A percentile compares a stretch with the other conserved stretches of the same genome.
Conservation (phyloP, 495 filamentous ascomycete species). For the Extremus antarcticus region DNA sequence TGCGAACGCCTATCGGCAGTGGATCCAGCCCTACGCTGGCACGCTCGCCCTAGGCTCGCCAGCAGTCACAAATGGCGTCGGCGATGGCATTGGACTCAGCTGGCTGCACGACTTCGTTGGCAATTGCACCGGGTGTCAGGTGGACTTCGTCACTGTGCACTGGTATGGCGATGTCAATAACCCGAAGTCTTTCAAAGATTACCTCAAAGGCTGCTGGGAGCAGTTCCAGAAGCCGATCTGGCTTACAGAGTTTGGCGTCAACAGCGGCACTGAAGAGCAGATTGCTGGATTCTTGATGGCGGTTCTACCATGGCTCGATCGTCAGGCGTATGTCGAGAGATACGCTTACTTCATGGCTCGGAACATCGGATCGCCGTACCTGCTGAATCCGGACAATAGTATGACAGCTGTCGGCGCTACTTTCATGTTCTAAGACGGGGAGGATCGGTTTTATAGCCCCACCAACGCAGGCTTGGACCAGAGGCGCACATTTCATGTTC, state of each 20-base stretch:
- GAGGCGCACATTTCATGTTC: no score
- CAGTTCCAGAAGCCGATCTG: constrained; percentile 9
- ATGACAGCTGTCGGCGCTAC: no score
- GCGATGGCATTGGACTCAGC: not conserved
- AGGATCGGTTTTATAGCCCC: no score
- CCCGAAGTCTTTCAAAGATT: constrained; percentile 3
- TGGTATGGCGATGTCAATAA: not conserved
- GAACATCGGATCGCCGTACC: no score
- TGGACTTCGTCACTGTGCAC: constrained; percentile 1
- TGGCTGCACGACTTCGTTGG: not conserved
- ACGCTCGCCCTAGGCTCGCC: not conserved
- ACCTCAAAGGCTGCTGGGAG: constrained; percentile 11
- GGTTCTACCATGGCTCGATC: constrained; percentile 2
- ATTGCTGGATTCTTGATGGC: not conserved
- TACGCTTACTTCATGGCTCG: no score
- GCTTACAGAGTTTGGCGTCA: constrained; percentile 3
- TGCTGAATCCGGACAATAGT: no score
- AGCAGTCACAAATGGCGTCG: constrained; percentile 2
- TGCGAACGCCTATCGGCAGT: not conserved
- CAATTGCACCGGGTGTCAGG: not conserved
- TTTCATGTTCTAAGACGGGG: no score
- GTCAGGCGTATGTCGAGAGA: not conserved
- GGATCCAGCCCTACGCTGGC: constrained; percentile 1
- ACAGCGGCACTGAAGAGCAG: constrained; percentile 1
- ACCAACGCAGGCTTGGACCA: no score